phyloP scores from a whole-genome alignment of 75 land plant genomes.

The Picea glauca region DNA sequence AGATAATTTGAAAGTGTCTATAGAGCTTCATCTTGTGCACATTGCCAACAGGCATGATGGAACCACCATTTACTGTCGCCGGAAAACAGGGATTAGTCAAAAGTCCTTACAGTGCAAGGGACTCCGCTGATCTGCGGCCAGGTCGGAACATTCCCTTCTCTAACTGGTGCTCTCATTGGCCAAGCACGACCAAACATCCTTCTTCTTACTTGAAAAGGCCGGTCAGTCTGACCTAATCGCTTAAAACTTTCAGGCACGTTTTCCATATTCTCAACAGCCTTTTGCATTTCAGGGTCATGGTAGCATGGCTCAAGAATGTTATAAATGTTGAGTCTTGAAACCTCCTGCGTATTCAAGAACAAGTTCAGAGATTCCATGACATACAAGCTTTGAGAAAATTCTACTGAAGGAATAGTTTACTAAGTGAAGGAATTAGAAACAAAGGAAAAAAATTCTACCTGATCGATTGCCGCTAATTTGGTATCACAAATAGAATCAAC shows the following conservation, averaged over 20 bases:
- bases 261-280: slow-evolving; percentile 9
- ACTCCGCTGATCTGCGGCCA: slow-evolving; percentile 76
- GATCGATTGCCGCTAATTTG: slow-evolving; percentile 40
- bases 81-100: neutral
- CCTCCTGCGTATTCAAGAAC: slow-evolving; percentile 31
- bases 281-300: slow-evolving; percentile 25
- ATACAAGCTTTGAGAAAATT: neutral
- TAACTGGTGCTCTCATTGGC: slow-evolving; percentile 61
- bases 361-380: neutral
- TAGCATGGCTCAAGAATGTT: slow-evolving; percentile 91
- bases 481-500: slow-evolving; percentile 27
- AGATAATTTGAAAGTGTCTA: neutral
- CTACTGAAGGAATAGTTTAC: neutral
- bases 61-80: neutral
- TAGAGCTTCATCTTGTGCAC: neutral
- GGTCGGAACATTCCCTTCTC: slow-evolving; percentile 60
- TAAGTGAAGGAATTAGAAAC: neutral
- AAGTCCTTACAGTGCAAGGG: slow-evolving; percentile 74
- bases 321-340: slow-evolving; percentile 57
- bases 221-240: slow-evolving; percentile 61
- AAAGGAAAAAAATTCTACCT: slow-evolving; percentile 16
- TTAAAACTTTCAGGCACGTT: slow-evolving; percentile 71
- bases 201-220: slow-evolving; percentile 59
- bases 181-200: slow-evolving; percentile 92
- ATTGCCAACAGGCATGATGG: neutral